Conservation (phyloP, 441 rosid species). For the Euphorbia schlechtendalii region DNA sequence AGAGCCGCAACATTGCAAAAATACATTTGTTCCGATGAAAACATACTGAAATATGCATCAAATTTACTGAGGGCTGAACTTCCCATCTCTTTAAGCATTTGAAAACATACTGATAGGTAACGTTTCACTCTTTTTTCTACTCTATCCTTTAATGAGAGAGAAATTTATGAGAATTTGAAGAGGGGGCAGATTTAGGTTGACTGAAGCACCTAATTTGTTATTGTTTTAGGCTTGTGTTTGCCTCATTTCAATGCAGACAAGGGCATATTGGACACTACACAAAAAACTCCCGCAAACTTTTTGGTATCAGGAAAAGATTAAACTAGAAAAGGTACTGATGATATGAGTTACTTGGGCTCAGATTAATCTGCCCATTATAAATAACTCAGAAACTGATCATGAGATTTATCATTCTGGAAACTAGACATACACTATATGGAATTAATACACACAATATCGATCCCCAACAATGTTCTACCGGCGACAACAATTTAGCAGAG, state of each 20-base stretch:
- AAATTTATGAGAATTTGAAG: neutral
- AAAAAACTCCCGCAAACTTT: conserved; percentile 52
- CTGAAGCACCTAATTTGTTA: conserved; percentile 10
- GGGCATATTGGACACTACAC: conserved; percentile 47
- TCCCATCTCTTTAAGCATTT: conserved; percentile 79
- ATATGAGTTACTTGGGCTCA: conserved; percentile 28
- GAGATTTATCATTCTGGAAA: conserved; percentile 31
- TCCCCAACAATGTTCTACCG: too few relatives aligned
- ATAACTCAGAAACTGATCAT: conserved; percentile 27
- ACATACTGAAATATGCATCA: conserved; percentile 60
- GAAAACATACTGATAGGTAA: conserved; percentile 81
- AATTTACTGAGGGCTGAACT: conserved; percentile 82
- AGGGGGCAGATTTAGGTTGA: neutral
- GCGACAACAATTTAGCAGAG: too few relatives aligned
- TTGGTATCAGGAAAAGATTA: conserved; percentile 37
- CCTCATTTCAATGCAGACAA: conserved; percentile 70
- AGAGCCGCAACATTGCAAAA: conserved; percentile 71
- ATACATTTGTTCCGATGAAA: conserved; percentile 56
- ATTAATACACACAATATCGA: conserved; percentile 20
- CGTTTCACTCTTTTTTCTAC: conserved; percentile 13
- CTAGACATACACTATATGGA: conserved; percentile 27
- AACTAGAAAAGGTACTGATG: conserved; percentile 28
- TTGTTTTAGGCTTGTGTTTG: conserved; percentile 65
- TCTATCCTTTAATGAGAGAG: neutral
- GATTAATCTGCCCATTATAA: conserved; percentile 25